These are phyloP conservation scores for Rhodotorula glutinis DNA, from an alignment of 1,284 basidiomycete genomes.

Conservation along the genomic window DNA sequence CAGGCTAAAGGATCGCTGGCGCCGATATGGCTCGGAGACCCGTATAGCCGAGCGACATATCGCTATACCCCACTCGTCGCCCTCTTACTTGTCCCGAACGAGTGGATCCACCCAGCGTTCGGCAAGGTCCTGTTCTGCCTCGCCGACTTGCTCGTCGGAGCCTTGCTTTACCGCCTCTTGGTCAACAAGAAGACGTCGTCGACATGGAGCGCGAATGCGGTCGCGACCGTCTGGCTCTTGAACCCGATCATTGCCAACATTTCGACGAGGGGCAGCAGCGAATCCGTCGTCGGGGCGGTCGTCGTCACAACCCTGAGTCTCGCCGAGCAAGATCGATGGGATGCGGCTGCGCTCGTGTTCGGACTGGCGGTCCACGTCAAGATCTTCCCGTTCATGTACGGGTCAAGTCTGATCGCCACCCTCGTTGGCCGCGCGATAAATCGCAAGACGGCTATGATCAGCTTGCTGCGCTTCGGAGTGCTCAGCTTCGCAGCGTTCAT, in stretches of 20 bases:
- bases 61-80: conserved; percentile 94
- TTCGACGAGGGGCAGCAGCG: conserved; percentile 91
- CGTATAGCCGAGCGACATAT: conserved; percentile 90
- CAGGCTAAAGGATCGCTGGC: conserved; percentile 15
- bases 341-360: conserved; percentile 62
- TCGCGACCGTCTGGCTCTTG: conserved; percentile 69
- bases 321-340: conserved; percentile 52
- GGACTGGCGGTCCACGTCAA: conserved; percentile 88
- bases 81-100: conserved; percentile 74
- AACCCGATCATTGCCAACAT: conserved; percentile 95
- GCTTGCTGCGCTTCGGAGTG: conserved; percentile 63
- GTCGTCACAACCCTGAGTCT: conserved; percentile 69
- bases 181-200: neutral
- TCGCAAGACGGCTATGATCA: conserved; percentile 49
- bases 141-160: conserved; percentile 79
- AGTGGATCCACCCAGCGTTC: conserved; percentile 70
- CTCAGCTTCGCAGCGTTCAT: conserved; percentile 69
- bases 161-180: conserved; percentile 67
- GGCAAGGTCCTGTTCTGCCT: conserved; percentile 86
- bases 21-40: conserved; percentile 55
- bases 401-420: conserved; percentile 64
- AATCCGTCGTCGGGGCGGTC: conserved; percentile 77
- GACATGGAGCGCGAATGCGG: conserved; percentile 28
- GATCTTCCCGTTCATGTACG: conserved; percentile 91
- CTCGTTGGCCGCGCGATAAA: neutral